Percentiles rank a stretch among this genome's conserved stretches.
These are phyloP conservation scores for Candida adriatica DNA, from an alignment of 805 yeast genomes.

Conservation along the genomic window DNA sequence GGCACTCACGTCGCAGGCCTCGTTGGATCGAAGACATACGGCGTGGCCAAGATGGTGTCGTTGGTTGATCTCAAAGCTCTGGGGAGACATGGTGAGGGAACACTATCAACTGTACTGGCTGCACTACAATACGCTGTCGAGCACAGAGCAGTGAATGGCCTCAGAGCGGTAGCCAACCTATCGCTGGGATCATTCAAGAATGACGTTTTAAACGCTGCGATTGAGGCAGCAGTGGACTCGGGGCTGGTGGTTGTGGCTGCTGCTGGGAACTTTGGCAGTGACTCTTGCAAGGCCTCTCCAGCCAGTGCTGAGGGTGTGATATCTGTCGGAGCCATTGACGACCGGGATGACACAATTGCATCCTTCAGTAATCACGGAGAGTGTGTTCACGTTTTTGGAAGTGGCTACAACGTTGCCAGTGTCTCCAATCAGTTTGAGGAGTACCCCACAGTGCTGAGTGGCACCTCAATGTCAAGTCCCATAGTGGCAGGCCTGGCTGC, in stretches of 20 bases:
- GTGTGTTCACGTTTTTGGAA: constrained; percentile 84
- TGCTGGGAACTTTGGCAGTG: constrained; percentile 73
- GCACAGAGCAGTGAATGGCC: not conserved
- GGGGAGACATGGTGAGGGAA: constrained; percentile 58
- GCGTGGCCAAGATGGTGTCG: constrained; percentile 68
- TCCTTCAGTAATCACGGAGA: constrained; percentile 71
- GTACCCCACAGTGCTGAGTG: constrained; percentile 38
- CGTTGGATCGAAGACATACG: constrained; percentile 71
- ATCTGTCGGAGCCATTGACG: constrained; percentile 85
- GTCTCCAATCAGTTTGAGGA: constrained; percentile 30
- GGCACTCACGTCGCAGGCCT: constrained; percentile 94
- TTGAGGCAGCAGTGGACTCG: constrained; percentile 58
- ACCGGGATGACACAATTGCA: constrained; percentile 59
- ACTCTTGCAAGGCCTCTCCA: constrained; percentile 77
- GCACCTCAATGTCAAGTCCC: constrained; percentile 82
- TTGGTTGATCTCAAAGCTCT: constrained; percentile 73
- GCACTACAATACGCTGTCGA: not conserved
- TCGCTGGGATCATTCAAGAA: constrained; percentile 72
- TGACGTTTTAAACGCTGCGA: constrained; percentile 64
- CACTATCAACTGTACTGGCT: constrained; percentile 38
- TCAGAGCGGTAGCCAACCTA: constrained; percentile 80
- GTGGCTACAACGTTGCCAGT: constrained; percentile 67
- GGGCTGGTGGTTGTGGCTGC: constrained; percentile 74
- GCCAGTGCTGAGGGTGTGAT: constrained; percentile 66
- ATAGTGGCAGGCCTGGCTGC: constrained; percentile 63